phyloP scores from a whole-genome alignment of 495 filamentous ascomycete species.

The Symbiotaphrina buchneri region DNA sequence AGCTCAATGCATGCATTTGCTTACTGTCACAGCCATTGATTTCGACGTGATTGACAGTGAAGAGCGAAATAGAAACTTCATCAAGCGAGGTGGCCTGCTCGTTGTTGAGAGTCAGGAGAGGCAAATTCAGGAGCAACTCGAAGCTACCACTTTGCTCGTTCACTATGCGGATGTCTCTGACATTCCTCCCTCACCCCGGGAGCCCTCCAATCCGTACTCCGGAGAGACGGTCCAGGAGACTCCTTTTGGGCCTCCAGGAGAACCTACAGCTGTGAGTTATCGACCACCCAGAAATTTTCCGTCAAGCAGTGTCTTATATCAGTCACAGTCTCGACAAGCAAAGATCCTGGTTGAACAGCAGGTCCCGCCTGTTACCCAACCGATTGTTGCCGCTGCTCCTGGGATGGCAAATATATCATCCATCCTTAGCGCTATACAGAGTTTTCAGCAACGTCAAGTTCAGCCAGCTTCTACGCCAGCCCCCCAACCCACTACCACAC shows the following conservation, averaged over 20 bases:
- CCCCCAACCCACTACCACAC: constrained; percentile 8
- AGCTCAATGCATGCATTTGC: constrained; percentile 1
- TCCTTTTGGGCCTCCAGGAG: constrained; percentile 25
- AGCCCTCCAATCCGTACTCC: constrained; percentile 27
- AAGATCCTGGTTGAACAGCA: constrained; percentile 11
- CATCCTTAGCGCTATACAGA: not conserved
- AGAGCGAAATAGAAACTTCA: constrained; percentile 28
- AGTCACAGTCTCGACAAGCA: constrained; percentile 18
- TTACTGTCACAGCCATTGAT: constrained; percentile 22
- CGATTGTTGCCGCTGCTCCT: constrained; percentile 12
- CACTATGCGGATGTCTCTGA: constrained; percentile 53
- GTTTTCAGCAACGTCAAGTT: not conserved
- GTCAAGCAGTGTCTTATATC: not conserved
- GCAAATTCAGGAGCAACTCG: constrained; percentile 42
- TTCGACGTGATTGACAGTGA: constrained; percentile 26
- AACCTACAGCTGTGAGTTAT: constrained; percentile 20
- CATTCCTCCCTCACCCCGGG: constrained; percentile 55
- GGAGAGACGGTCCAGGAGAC: constrained; percentile 13
- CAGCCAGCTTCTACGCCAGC: not conserved
- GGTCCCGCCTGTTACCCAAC: constrained; percentile 12
- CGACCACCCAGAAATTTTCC: not conserved
- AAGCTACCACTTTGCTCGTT: constrained; percentile 61
- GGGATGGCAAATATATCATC: not conserved
- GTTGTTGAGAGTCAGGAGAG: constrained; percentile 40
- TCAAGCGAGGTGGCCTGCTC: constrained; percentile 38